These are phyloP conservation scores for Holtermannia corniformis DNA, from an alignment of 768 basidiomycete genomes.

Conservation along the genomic window DNA sequence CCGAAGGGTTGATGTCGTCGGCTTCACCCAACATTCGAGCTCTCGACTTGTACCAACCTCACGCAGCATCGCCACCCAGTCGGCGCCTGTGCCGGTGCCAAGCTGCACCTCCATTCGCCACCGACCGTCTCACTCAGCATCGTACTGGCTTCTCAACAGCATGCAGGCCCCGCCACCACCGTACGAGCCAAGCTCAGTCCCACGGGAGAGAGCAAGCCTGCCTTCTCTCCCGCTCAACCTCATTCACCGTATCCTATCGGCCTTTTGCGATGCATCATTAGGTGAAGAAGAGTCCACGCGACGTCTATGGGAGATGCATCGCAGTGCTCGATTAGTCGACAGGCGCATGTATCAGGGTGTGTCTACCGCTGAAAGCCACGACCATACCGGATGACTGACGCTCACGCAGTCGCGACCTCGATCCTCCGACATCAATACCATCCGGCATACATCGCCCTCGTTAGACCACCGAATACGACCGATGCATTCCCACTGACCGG, in stretches of 20 bases:
- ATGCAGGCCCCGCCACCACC: background rate
- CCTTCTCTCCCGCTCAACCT: background rate
- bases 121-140: too few relatives aligned
- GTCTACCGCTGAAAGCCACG: background rate
- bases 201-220: background rate
- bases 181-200: background rate
- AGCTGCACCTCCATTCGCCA: too few relatives aligned
- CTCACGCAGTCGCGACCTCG: conserved; percentile 50
- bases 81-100: too few relatives aligned
- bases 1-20: too few relatives aligned
- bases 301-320: background rate
- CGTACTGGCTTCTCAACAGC: too few relatives aligned
- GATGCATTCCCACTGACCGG: conserved; percentile 59
- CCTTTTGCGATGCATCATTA: background rate
- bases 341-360: background rate
- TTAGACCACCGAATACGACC: conserved; percentile 61
- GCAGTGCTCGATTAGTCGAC: background rate
- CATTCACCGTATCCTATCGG: background rate
- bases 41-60: too few relatives aligned
- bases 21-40: too few relatives aligned
- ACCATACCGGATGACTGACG: background rate
- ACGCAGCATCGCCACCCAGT: too few relatives aligned
- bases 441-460: conserved; percentile 53
- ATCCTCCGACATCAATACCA: conserved; percentile 68
- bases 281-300: background rate